Conservation (phyloP, 2,329 filamentous ascomycete species). For the Sclerotinia minor region DNA sequence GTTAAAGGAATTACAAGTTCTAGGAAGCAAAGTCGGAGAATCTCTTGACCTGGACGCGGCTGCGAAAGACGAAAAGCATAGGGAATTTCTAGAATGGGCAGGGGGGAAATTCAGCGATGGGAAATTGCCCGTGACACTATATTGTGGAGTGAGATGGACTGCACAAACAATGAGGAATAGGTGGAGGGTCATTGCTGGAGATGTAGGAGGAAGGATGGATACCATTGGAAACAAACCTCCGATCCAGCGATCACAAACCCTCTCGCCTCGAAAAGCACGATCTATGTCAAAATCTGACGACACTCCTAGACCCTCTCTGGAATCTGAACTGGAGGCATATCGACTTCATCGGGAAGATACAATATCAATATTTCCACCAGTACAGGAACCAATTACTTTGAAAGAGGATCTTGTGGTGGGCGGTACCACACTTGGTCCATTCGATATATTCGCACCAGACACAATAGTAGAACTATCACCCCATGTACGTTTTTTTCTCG, state of each 20-base stretch:
- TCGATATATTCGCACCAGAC: slow-evolving; percentile 35
- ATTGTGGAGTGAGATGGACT: slow-evolving; percentile 33
- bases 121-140: slow-evolving; percentile 2
- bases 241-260: slow-evolving; percentile 25
- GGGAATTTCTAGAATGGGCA: slow-evolving; percentile 16
- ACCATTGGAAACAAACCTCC: not conserved
- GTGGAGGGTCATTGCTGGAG: slow-evolving; percentile 34
- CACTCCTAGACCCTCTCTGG: not conserved
- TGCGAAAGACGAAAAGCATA: slow-evolving; percentile 7
- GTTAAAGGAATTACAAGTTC: slow-evolving; percentile 18
- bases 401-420: slow-evolving; percentile 1
- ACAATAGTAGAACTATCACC: slow-evolving; percentile 28
- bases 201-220: slow-evolving; percentile 15
- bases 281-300: slow-evolving; percentile 13
- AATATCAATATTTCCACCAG: slow-evolving; percentile 14
- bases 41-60: not conserved
- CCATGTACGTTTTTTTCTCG: slow-evolving; percentile 39
- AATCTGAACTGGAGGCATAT: slow-evolving; percentile 16
- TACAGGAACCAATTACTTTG: slow-evolving; percentile 8
- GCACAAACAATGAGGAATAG: slow-evolving; percentile 31
- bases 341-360: slow-evolving; percentile 19
- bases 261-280: slow-evolving; percentile 16
- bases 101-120: not conserved
- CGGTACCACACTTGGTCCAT: slow-evolving; percentile 22
- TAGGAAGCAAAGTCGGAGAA: slow-evolving; percentile 5